Base-by-base conservation (phyloP, 2,329 filamentous ascomycete genomes). In the Aspergillus caelatus region DNA sequence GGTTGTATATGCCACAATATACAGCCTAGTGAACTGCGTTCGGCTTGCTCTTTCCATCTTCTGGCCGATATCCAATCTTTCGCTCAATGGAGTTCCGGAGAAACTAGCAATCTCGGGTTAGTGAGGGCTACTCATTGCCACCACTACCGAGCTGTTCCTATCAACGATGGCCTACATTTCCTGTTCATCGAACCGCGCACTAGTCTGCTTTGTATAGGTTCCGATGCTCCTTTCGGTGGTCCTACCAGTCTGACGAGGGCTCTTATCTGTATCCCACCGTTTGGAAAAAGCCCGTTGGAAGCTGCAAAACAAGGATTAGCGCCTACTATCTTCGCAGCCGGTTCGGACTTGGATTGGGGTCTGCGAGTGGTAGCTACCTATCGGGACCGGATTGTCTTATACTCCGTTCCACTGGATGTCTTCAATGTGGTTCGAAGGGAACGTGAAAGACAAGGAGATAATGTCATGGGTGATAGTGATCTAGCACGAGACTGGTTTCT, bases 121-220 rank as follows among this genome's bases (percentile, higher is more conserved):
- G 72, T 82, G n/a, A 75, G 78, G 36, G 78, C 79, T 19, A 79
- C 77, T 1, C 79, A 78, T 55, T 82, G 82, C 39, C 87, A 90
- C 69, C 87, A 90, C 68, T 89, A 88, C 69, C 84, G 83, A 53
- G 88, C 88, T 2, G 77, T 89, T 14, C 88, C 89, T 4, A 73
- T 91, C 45, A 88, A 86, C 65, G 89, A 91, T 72, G 88, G 88
- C 1, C 79, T 85, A 61, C 87, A 91, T 68, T 80, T 91, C 41
- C 75, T 91, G 6, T 91, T 89, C 72, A 86, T 86, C 8, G 88
- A 91, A 70, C 87, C 88, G 5, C 74, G 75, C 12, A 85, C 81
- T 1, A 83, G 82, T 11, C 74, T 81, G 10, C 80, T 91, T 8
- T 88, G 84, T 64, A 76, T 91, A 19, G 88, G 89, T 4, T 86